Evolutionary conservation across 495 filamentous ascomycete species (phyloP), one percentile per base, ranked within the genome.

Genomic region (Astrocystis sublimbata): DNA sequence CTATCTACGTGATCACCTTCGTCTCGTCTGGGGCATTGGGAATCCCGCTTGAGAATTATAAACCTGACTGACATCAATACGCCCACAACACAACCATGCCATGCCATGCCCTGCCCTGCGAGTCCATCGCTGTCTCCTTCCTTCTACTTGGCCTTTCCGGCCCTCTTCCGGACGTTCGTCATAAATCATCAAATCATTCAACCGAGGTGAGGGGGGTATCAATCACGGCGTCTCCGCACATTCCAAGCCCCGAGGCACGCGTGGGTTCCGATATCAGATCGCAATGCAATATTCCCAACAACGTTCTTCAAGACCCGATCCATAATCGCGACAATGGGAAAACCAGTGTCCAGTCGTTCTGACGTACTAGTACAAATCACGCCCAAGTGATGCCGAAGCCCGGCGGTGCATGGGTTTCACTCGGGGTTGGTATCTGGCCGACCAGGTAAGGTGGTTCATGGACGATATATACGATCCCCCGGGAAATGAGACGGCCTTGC

Each of bases 1-100:
- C n/a, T n/a, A n/a, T 53, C 12, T 40, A 26, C 51, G 31, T 53
- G 31, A 54, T 54, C 21, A n/a, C n/a, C n/a, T n/a, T n/a, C n/a
- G n/a, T n/a, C n/a, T n/a, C n/a, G n/a, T n/a, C n/a, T n/a, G n/a
- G n/a, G n/a, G n/a, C n/a, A n/a, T n/a, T n/a, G n/a, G n/a, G 9
- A n/a, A 28, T 21, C 45, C 9, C 24, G 12, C 8, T 6, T 21
- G 13, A 31, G 24, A 15, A 36, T 28, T 13, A 33, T 10, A 35
- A 23, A 28, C 33, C 33, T 36, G 13, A 6, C 15, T 12, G 21
- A 12, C 17, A 24, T 9, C 33, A 10, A 35, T 23, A 52, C n/a
- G 30, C 17, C 30, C 49, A 35, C 9, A 23, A 21, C 13, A 7
- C 26, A 33, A 35, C 26, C 2, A 52, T 6, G 6, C 33, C 13